Base-by-base conservation (phyloP, 768 basidiomycete genomes). In the Kwoniella pini region DNA sequence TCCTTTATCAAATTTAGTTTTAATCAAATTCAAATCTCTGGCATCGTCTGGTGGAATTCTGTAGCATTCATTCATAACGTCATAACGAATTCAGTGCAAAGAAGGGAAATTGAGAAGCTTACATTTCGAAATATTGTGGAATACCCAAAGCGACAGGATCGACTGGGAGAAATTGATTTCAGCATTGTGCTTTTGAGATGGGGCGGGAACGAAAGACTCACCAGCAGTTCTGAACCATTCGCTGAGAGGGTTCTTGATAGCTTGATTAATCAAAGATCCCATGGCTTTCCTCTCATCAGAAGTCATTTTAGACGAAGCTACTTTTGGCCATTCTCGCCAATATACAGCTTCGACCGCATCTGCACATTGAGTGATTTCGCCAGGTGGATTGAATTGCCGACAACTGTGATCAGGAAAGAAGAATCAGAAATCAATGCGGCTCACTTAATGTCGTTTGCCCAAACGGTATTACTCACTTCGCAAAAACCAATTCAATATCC, bases 311-410 rank as follows among this genome's bases (percentile, higher is more conserved):
- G 80, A 85, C 72, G 88, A 88, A 74, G 82, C 82, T 1, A 80
- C 83, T 77, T 89, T 91, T 17, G 84, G 75, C 94, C 96, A 98
- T 76, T 97, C 92, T 73, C 84, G 87, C 79, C 86, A 87, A 81
- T 88, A 93, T 6, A 77, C 82, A 48, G 81, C 84, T 79, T 97
- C 92, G 13, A 93, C 82, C 3, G 80, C 77, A 54, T 89, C 87
- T 2, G 89, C 89, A 64, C 86, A 88, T 26, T 85, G 82, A 3
- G 91, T 67, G 45, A 69, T 88, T 63, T 85, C 87, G 0, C 91
- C 85, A 4, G 87, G 85, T 17, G 89, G 89, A 70, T 99, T 99
- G 83, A 98, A 99, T 67, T 86, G 83, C 30, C 91, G 87, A 77
- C 94, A 97, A 71, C 77, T 79, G 38, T 12, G 17, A 9, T 21